phyloP scores from a whole-genome alignment of 257 asterid species.

The Capsicum rhomboideum region DNA sequence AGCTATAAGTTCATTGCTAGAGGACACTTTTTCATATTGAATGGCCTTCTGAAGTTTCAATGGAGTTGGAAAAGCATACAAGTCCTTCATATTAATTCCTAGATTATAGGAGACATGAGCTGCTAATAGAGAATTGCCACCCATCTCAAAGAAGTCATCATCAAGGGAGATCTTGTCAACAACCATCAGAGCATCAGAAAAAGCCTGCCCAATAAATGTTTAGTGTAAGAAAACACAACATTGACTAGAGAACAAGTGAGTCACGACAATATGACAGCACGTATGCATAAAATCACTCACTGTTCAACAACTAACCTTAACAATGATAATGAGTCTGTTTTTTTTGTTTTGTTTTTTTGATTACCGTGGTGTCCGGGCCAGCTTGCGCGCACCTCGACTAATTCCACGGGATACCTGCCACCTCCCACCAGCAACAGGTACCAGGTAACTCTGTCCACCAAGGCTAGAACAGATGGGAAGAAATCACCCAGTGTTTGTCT shows the following conservation, averaged over 20 bases:
- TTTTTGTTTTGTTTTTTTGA: no score
- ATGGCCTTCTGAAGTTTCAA: slow-evolving; percentile 61
- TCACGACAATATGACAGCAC: background rate
- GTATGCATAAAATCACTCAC: background rate
- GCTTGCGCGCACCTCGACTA: no score
- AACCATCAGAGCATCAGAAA: slow-evolving; percentile 63
- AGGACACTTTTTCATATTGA: slow-evolving; percentile 19
- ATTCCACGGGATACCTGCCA: no score
- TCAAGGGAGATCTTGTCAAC: slow-evolving; percentile 50
- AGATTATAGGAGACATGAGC: slow-evolving; percentile 70
- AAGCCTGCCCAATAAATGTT: slow-evolving; percentile 40
- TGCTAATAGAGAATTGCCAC: slow-evolving; percentile 84
- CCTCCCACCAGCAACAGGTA: no score
- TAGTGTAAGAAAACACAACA: background rate
- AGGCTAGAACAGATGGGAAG: no score
- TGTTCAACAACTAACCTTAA: background rate
- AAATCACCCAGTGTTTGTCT: no score
- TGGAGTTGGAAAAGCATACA: slow-evolving; percentile 70
- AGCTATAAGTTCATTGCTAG: slow-evolving; percentile 17
- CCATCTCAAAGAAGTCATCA: slow-evolving; percentile 77
- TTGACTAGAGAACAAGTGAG: background rate
- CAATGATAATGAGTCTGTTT: background rate
- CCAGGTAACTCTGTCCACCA: no score
- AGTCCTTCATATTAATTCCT: slow-evolving; percentile 77
- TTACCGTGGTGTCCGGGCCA: no score